These are phyloP conservation scores for Pelagomonas calceolata DNA, from an alignment of 108 stramenopile genomes.

Conservation along the genomic window DNA sequence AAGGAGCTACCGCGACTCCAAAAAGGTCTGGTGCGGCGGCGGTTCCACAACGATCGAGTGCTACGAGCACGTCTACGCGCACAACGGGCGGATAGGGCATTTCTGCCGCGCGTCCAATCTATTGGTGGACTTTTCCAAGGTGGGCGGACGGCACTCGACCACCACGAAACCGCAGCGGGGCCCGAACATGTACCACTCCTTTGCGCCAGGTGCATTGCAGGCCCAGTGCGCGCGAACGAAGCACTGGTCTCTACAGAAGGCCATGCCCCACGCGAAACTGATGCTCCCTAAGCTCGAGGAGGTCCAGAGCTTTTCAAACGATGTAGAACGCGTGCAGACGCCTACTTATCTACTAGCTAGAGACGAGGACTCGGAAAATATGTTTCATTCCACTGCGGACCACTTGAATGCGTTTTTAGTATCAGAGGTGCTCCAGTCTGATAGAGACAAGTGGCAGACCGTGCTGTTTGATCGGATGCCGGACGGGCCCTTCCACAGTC, in stretches of 20 bases:
- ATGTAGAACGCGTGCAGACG: not conserved
- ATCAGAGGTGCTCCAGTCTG: not conserved
- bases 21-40: not conserved
- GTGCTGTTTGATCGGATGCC: constrained; percentile 18
- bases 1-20: not conserved
- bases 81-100: not conserved
- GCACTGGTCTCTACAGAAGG: not conserved
- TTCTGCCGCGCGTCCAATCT: not conserved
- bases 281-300: not conserved
- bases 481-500: constrained; percentile 10
- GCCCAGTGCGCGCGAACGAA: not conserved
- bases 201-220: not conserved
- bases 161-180: not conserved
- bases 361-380: constrained; percentile 27
- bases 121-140: not conserved
- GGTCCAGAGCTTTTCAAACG: too few species aligned
- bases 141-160: not conserved
- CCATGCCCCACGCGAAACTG: not conserved
- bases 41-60: not conserved
- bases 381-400: constrained; percentile 23
- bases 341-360: constrained; percentile 12
- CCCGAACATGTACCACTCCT: not conserved
- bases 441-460: not conserved
- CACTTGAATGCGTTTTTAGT: constrained; percentile 17
- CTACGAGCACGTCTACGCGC: not conserved